Conservation (phyloP, 164 flowering plant species). For the Tetrastigma voinierianum region DNA sequence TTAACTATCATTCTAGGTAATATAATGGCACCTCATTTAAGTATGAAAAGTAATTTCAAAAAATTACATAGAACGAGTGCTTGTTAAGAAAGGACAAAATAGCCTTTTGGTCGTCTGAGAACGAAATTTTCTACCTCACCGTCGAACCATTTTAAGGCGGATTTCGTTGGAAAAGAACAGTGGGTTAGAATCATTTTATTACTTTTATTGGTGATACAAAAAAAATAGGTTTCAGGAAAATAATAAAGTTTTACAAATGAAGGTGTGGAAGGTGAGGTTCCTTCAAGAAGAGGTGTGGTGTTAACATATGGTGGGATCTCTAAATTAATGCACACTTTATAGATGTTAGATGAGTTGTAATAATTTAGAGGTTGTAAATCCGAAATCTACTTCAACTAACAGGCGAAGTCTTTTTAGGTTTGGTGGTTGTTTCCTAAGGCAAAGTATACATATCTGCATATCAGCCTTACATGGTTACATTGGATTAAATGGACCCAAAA, state of each 20-base stretch:
- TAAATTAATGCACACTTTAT: neutral
- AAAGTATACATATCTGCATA: slow-evolving; percentile 5
- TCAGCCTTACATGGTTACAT: slow-evolving; percentile 5
- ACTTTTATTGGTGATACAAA: too few relatives aligned
- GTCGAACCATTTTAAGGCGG: too few relatives aligned
- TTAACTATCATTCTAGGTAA: too few relatives aligned
- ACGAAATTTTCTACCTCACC: too few relatives aligned
- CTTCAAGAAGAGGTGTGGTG: neutral
- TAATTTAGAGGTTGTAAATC: slow-evolving; percentile 2
- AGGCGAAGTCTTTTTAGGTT: neutral
- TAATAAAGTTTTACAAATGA: neutral
- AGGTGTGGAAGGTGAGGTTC: neutral
- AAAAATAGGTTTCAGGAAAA: neutral
- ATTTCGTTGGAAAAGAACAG: too few relatives aligned
- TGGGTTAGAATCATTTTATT: too few relatives aligned
- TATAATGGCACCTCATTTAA: too few relatives aligned
- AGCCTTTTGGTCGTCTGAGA: too few relatives aligned
- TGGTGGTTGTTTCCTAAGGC: slow-evolving; percentile 13
- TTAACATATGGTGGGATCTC: neutral
- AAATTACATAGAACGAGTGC: too few relatives aligned
- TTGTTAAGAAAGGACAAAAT: too few relatives aligned
- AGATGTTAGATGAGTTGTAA: slow-evolving; percentile 3
- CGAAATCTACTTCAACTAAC: neutral
- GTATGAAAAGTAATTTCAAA: too few relatives aligned
- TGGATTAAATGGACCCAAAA: neutral